These are phyloP conservation scores for Colletotrichum sp. DNA, from an alignment of 2,329 filamentous ascomycete genomes.

Conservation along the genomic window DNA sequence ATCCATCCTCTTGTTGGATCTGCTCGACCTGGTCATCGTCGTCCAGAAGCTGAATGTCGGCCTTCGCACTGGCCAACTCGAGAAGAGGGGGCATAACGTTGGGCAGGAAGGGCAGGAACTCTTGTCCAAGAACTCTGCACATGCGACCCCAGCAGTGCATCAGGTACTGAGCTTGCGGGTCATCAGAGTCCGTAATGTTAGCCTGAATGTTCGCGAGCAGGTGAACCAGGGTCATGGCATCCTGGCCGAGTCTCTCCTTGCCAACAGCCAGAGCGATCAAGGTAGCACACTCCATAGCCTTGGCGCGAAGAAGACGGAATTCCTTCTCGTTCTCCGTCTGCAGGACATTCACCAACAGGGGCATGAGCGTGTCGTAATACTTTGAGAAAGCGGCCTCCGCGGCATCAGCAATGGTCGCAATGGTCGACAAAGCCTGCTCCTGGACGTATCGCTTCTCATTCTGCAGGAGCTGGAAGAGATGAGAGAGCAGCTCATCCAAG, in stretches of 20 bases:
- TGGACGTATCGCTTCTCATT: constrained; percentile 96
- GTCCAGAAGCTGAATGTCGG: constrained; percentile 94
- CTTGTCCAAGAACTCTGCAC: constrained; percentile 89
- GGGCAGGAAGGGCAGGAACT: constrained; percentile 91
- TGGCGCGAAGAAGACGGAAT: constrained; percentile 86
- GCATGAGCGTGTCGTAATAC: constrained; percentile 97
- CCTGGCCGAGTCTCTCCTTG: constrained; percentile 86
- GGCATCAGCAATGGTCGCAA: constrained; percentile 98
- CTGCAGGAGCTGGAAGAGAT: constrained; percentile 85
- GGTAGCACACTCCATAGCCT: constrained; percentile 99
- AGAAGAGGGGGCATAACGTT: constrained; percentile 94
- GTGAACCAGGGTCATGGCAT: constrained; percentile 87
- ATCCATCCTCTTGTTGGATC: constrained; percentile 93
- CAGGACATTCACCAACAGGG: constrained; percentile 87
- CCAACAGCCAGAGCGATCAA: constrained; percentile 94
- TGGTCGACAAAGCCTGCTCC: constrained; percentile 96
- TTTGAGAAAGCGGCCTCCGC: constrained; percentile 93
- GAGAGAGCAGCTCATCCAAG: constrained; percentile 83
- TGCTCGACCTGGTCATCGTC: constrained; percentile 94
- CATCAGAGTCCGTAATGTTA: constrained; percentile 86
- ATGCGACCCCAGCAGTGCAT: constrained; percentile 99
- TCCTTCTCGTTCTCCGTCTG: constrained; percentile 93
- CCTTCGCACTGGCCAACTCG: constrained; percentile 90
- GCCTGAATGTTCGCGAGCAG: constrained; percentile 86
- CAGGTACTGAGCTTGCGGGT: constrained; percentile 94